Percentiles rank a stretch among this genome's conserved stretches.
These are phyloP conservation scores for Berberis thunbergii DNA, from an alignment of 164 flowering plant genomes.

Conservation along the genomic window DNA sequence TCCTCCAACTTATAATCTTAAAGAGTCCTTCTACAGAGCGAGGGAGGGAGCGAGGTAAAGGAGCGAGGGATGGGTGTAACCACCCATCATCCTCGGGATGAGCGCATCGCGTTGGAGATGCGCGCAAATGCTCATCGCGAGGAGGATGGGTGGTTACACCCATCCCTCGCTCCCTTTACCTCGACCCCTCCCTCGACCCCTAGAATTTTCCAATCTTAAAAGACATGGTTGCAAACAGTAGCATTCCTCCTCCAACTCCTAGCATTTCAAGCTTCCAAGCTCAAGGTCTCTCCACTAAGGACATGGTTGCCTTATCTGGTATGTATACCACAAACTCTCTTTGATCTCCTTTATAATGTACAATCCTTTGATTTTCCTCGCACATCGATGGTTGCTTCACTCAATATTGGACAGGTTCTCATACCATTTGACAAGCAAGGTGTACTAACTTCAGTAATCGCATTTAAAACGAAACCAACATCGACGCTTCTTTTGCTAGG, in stretches of 20 bases:
- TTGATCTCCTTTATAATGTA: too few relatives aligned
- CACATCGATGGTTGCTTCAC: not conserved
- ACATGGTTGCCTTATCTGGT: slow-evolving; percentile 48
- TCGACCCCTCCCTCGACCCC: too few relatives aligned
- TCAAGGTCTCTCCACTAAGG: slow-evolving; percentile 33
- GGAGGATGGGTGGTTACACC: too few relatives aligned
- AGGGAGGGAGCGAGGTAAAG: too few relatives aligned
- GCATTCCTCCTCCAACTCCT: slow-evolving; percentile 35
- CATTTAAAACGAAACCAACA: slow-evolving; percentile 19
- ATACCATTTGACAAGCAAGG: slow-evolving; percentile 20
- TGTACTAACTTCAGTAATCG: slow-evolving; percentile 12
- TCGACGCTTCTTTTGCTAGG: slow-evolving; percentile 9
- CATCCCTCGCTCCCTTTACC: too few relatives aligned
- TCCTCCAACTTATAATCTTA: too few relatives aligned
- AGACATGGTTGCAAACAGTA: slow-evolving; percentile 31
- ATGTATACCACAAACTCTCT: not conserved
- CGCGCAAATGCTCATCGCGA: too few relatives aligned
- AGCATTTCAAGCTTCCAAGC: slow-evolving; percentile 22
- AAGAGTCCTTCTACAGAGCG: too few relatives aligned
- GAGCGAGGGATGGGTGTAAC: too few relatives aligned
- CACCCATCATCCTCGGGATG: too few relatives aligned
- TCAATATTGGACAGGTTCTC: slow-evolving; percentile 6
- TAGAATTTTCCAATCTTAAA: too few relatives aligned
- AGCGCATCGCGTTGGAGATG: too few relatives aligned
- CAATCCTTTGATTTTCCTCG: not conserved